These are phyloP conservation scores for Daldinia concentrica DNA, from an alignment of 495 filamentous ascomycete genomes.

Conservation along the genomic window DNA sequence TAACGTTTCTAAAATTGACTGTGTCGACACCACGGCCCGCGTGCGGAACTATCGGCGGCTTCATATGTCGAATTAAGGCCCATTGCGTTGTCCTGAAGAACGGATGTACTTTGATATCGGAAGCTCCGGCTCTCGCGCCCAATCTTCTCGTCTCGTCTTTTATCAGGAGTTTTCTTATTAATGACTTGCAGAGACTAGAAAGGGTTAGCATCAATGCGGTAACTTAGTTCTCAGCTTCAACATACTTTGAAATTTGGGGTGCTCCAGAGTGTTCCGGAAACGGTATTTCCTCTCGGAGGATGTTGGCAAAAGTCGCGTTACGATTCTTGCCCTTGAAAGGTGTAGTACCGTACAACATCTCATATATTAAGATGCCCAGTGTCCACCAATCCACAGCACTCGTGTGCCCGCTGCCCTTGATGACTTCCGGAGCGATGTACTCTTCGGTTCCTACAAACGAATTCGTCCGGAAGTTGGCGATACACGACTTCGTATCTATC, in stretches of 20 bases:
- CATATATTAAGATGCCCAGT: constrained; percentile 93
- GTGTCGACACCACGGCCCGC: constrained; percentile 93
- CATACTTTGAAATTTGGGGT: constrained; percentile 91
- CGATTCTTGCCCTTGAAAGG: constrained; percentile 99
- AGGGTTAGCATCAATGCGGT: constrained; percentile 22
- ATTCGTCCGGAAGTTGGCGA: constrained; percentile 97
- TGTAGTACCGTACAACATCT: constrained; percentile 99
- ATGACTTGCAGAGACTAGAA: constrained; percentile 87
- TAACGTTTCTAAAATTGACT: constrained; percentile 95
- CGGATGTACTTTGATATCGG: constrained; percentile 94
- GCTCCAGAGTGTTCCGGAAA: constrained; percentile 89
- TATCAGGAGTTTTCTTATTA: constrained; percentile 96
- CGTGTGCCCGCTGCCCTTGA: constrained; percentile 97
- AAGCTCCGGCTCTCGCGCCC: constrained; percentile 92
- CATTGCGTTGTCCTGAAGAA: constrained; percentile 97
- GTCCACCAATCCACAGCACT: constrained; percentile 99
- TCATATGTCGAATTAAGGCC: constrained; percentile 96
- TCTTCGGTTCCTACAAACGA: constrained; percentile 98
- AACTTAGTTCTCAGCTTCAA: constrained; percentile 20
- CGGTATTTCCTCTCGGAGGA: constrained; percentile 90
- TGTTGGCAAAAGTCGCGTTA: constrained; percentile 97
- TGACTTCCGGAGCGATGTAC: constrained; percentile 98
- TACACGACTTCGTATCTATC: constrained; percentile 98
- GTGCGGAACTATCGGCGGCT: constrained; percentile 96
- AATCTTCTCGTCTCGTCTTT: constrained; percentile 97